These are phyloP conservation scores for Zymoseptoria crescenta DNA, from an alignment of 2,329 filamentous ascomycete genomes.

Conservation along the genomic window DNA sequence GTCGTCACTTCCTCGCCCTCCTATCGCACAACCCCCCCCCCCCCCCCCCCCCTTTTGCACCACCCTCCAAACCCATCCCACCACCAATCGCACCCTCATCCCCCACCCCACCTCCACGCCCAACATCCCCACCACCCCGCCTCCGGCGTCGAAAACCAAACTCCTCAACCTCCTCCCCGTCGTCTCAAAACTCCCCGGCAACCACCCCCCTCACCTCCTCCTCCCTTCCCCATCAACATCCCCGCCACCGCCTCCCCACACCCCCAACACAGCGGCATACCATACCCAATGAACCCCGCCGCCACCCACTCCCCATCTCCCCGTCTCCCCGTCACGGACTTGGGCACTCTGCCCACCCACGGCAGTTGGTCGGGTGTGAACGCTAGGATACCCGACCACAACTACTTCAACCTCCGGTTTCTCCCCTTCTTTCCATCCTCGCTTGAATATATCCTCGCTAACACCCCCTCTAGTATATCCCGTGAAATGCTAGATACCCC, in stretches of 20 bases:
- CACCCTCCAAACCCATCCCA: neutral
- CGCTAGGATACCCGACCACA: constrained; percentile 15
- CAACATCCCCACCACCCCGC: constrained; percentile 10
- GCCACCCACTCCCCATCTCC: constrained; percentile 14
- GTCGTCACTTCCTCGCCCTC: no score
- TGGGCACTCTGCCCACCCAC: constrained; percentile 10
- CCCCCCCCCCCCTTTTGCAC: no score
- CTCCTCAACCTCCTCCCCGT: constrained; percentile 7
- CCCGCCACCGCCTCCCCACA: constrained; percentile 18
- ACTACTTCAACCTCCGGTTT: constrained; percentile 8
- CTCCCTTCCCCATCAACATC: constrained; percentile 12
- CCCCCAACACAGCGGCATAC: constrained; percentile 18
- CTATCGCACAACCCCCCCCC: no score
- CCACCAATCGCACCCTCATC: neutral
- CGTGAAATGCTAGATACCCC: constrained; percentile 6
- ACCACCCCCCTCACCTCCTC: constrained; percentile 9
- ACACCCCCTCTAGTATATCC: constrained; percentile 5
- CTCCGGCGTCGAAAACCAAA: constrained; percentile 8
- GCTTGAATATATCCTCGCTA: constrained; percentile 13
- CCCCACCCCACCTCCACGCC: constrained; percentile 3
- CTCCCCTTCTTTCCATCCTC: constrained; percentile 8
- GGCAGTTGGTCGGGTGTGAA: constrained; percentile 12
- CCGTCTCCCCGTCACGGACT: constrained; percentile 1
- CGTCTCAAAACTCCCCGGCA: constrained; percentile 11
- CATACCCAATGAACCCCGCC: constrained; percentile 18